Evolutionary conservation across 306 rosid genomes (phyloP), one percentile per base, ranked within the genome.

Genomic region (Glycyrrhiza uralensis): DNA sequence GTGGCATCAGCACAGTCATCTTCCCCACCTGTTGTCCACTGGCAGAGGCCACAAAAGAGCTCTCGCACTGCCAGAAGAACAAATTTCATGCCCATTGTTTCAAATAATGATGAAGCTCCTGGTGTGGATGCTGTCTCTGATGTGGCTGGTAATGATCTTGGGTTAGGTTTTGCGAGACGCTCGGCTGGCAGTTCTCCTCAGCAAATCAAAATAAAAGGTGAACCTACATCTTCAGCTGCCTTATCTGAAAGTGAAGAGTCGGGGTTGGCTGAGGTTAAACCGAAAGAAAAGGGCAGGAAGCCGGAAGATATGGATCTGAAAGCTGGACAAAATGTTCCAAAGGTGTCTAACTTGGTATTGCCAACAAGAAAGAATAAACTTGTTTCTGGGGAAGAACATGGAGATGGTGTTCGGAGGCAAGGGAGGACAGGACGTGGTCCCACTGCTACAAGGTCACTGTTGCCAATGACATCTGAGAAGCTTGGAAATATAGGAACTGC

Each of bases 221-320:
- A 94, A 2, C 84, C 92, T 24, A 74, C 93, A 66, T 83, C 97
- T 68, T 85, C 97, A 36, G 80, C 94, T 52, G 86, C 85, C 71
- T 79, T 84, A 71, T 94, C 99, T 35, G 99, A 92, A 80, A 95
- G 99, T 64, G 99, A 95, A 82, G 99, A 95, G 85, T 95, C 96
- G 15, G 99, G 96, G 76, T 82, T 73, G 78, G 90, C 76, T 35
- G 99, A 92, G 62, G 85, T 69, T 61, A 92, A 88, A 77, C 88
- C 92, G 6, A 84, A 92, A 80, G 96, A 89, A 12, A 95, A 88
- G 83, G 83, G 82, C 19, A 82, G 89, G 77, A 91, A 85, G 75
- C 58, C 84, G 1, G 97, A 89, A 58, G 96, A 92, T 62, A 57
- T 82, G 29, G 96, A 92, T 80, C 96, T 85, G 79, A 95, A 91